These are phyloP conservation scores for Rhododendron molle DNA, from an alignment of 148 eudicot species.

Conservation along the genomic window DNA sequence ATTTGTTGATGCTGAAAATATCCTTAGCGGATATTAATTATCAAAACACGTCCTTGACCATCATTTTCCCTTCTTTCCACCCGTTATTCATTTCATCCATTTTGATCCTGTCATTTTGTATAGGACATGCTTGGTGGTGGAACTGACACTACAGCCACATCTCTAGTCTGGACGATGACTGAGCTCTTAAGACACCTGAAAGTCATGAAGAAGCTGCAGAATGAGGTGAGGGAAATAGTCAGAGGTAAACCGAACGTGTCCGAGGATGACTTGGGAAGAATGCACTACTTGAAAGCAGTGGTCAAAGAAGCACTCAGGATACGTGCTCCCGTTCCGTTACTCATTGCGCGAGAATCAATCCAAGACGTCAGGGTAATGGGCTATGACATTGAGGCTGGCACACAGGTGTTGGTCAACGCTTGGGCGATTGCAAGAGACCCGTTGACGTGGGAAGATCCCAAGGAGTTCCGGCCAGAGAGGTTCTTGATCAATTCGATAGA, in stretches of 20 bases:
- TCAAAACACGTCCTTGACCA: no score
- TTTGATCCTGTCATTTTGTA: background rate
- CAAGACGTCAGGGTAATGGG: conserved; percentile 27
- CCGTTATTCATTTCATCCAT: no score
- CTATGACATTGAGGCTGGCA: conserved; percentile 24
- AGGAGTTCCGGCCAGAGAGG: conserved; percentile 38
- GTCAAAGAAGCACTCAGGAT: conserved; percentile 35
- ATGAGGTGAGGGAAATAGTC: conserved; percentile 33
- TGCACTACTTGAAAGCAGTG: conserved; percentile 44
- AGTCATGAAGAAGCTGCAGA: conserved; percentile 26
- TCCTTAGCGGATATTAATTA: no score
- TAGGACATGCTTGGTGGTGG: conserved; percentile 52
- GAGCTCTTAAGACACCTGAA: conserved; percentile 39
- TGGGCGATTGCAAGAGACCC: conserved; percentile 37
- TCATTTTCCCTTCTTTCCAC: no score
- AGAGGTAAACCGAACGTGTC: conserved; percentile 17
- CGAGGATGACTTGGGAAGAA: conserved; percentile 6
- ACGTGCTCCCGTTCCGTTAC: conserved; percentile 28
- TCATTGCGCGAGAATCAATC: conserved; percentile 20
- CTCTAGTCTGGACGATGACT: conserved; percentile 45
- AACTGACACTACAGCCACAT: conserved; percentile 35
- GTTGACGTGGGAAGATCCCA: conserved; percentile 20
- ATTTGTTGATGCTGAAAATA: no score
- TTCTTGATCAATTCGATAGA: conserved; percentile 29
- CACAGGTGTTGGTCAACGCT: conserved; percentile 25